These are phyloP conservation scores for Scenedesmus sp. DNA, from an alignment of 163 green algal species.

Conservation along the genomic window DNA sequence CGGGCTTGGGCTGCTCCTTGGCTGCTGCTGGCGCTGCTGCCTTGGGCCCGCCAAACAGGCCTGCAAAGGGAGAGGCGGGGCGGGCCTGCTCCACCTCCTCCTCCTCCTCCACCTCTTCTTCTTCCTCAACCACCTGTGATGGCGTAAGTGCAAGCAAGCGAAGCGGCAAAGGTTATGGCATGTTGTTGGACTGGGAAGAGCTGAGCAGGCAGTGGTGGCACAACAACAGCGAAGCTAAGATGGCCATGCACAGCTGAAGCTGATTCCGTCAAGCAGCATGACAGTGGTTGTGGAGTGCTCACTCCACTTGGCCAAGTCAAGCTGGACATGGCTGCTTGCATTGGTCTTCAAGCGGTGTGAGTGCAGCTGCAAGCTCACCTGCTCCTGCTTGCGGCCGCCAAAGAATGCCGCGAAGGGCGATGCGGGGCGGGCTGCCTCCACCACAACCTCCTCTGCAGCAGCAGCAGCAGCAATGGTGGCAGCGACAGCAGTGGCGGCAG, in stretches of 20 bases:
- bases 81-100: constrained; percentile 22
- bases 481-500: background rate
- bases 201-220: no score
- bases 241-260: no score
- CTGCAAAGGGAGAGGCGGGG: constrained; percentile 41
- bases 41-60: constrained; percentile 49
- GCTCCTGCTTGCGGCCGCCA: constrained; percentile 14
- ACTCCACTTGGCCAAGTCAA: no score
- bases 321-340: no score
- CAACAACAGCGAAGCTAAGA: no score
- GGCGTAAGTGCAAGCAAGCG: no score
- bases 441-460: background rate
- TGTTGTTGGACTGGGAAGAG: no score
- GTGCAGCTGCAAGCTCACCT: background rate
- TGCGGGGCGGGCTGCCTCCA: constrained; percentile 7
- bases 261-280: no score
- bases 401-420: constrained; percentile 35
- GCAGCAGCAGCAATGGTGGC: background rate
- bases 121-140: background rate
- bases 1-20: constrained; percentile 6
- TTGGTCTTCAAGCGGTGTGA: no score
- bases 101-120: constrained; percentile 42
- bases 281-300: no score
- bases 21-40: background rate
- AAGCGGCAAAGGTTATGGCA: no score